These are phyloP conservation scores for Globisporangium orthogonon DNA, from an alignment of 352 stramenopile species.

Conservation along the genomic window DNA sequence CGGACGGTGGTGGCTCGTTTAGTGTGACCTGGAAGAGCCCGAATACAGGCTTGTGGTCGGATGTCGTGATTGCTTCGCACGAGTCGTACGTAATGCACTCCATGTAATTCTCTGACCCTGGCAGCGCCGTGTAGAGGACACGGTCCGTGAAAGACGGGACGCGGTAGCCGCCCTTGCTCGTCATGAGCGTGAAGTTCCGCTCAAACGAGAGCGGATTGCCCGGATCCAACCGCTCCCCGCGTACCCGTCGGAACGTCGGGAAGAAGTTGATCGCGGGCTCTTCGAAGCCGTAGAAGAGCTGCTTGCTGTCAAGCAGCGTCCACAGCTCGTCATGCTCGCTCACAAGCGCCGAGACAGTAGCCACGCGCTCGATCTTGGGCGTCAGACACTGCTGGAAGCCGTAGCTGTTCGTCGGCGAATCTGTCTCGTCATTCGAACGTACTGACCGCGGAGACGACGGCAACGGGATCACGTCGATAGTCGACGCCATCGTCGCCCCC, in stretches of 20 bases:
- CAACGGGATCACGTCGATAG: conserved; percentile 10
- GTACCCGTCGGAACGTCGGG: conserved; percentile 72
- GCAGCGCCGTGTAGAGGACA: conserved; percentile 76
- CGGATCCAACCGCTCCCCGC: conserved; percentile 33
- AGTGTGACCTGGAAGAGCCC: conserved; percentile 53
- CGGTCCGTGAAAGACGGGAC: conserved; percentile 89
- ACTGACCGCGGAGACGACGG: conserved; percentile 4
- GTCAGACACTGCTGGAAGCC: conserved; percentile 46
- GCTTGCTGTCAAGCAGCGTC: conserved; percentile 43
- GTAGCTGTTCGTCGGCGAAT: conserved; percentile 19
- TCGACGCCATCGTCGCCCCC: background rate
- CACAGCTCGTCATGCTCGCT: conserved; percentile 72
- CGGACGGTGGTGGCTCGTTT: conserved; percentile 8
- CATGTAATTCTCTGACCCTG: conserved; percentile 38
- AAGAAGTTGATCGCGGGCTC: conserved; percentile 68
- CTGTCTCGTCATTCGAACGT: conserved; percentile 12
- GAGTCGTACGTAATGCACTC: conserved; percentile 69
- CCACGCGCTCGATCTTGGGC: conserved; percentile 25
- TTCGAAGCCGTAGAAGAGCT: conserved; percentile 77
- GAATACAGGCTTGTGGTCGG: conserved; percentile 82
- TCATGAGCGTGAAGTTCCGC: conserved; percentile 61
- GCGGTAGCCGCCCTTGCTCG: conserved; percentile 49
- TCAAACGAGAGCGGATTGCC: conserved; percentile 26
- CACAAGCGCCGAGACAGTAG: conserved; percentile 29
- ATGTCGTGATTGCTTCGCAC: conserved; percentile 65